Evolutionary conservation across 768 basidiomycete species (phyloP), one percentile per base, ranked within the genome.

Genomic region (Tremella yokohamensis): DNA sequence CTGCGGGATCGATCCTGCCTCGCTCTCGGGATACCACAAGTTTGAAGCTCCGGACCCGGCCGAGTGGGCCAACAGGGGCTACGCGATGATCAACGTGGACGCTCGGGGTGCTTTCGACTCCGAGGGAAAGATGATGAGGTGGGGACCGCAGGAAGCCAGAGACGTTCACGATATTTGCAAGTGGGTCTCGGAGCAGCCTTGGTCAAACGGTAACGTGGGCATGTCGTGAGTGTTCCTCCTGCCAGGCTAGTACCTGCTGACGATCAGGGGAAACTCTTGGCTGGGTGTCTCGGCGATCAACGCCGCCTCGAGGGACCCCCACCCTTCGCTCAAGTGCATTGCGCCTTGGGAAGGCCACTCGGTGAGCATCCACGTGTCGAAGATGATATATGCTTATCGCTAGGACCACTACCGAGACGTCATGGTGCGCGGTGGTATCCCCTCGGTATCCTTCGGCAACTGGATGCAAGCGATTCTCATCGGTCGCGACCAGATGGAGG

Each of bases 21-120:
- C 49, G 22, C 26, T 52, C n/a, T 38, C 25, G 34, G 29, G 29
- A 12, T n/a, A 4, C 9, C 51, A 34, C 25, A 39, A 18, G 12
- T 54, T 47, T 44, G 42, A 59, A 29, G 58, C 29, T 4, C 52
- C 52, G 20, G 52, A 59, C 39, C 52, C 58, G 12, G 58, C 58
- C 12, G 58, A 48, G 15, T 45, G 42, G 51, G 40, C 38, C 12
- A 20, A 37, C 6, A 12, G 52, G 39, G 58, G 58, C 2, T 59
- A 54, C 29, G 58, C 52, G 4, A 34, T 54, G 26, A 24, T 56
- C 47, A 56, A 56, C 22, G 29, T 56, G 16, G 55, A 56, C 22
- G 55, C 55, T 9, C 44, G 55, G 16, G 55, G 55, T 8, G 42
- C 48, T 34, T n/a, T n/a, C 22, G 34, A 56, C 25, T 49, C 47